Conservation (phyloP, 2,329 filamentous ascomycete genomes). For the Verticillium longisporum region DNA sequence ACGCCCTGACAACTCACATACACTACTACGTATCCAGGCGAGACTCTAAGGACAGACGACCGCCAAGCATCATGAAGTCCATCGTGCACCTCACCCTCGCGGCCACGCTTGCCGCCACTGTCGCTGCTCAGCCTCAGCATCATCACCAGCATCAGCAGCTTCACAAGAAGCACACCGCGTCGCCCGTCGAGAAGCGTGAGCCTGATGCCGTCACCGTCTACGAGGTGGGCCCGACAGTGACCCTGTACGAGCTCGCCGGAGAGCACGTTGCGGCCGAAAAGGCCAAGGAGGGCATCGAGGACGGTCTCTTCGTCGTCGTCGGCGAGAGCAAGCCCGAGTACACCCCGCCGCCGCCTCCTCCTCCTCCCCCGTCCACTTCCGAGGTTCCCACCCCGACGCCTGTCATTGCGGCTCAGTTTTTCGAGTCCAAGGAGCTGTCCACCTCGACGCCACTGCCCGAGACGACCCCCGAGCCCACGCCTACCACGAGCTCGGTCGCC, state of each 20-base stretch:
- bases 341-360: slow-evolving; percentile 35
- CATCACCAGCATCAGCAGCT: slow-evolving; percentile 52
- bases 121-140: slow-evolving; percentile 52
- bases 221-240: slow-evolving; percentile 54
- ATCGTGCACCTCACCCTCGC: slow-evolving; percentile 42
- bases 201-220: slow-evolving; percentile 43
- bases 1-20: neutral
- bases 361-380: slow-evolving; percentile 28
- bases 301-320: slow-evolving; percentile 63
- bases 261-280: slow-evolving; percentile 52
- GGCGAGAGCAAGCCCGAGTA: slow-evolving; percentile 51
- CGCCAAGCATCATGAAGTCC: slow-evolving; percentile 37
- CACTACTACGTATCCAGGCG: neutral
- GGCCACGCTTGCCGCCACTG: slow-evolving; percentile 44
- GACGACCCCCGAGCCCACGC: slow-evolving; percentile 19
- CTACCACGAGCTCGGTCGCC: slow-evolving; percentile 14
- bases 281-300: slow-evolving; percentile 64
- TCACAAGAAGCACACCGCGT: slow-evolving; percentile 46
- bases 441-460: slow-evolving; percentile 21
- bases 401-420: slow-evolving; percentile 39
- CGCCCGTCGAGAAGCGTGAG: slow-evolving; percentile 40
- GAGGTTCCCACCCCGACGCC: slow-evolving; percentile 24
- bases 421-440: slow-evolving; percentile 34
- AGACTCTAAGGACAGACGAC: neutral
- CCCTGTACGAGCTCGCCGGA: slow-evolving; percentile 67